These are phyloP conservation scores for Nymphaea thermarum DNA, from an alignment of 164 flowering plant species.

Conservation along the genomic window DNA sequence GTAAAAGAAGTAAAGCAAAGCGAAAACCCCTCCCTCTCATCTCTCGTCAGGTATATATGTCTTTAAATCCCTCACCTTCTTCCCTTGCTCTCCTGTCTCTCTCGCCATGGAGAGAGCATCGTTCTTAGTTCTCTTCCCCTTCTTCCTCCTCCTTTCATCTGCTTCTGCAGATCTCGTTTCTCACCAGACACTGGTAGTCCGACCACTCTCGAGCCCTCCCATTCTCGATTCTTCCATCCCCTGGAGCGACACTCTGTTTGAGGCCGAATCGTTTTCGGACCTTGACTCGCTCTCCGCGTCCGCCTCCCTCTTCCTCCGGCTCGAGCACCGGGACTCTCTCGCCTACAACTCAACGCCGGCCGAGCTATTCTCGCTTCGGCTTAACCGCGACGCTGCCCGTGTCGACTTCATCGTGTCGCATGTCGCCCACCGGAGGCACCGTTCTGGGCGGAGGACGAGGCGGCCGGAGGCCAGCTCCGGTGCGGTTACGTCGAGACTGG, in stretches of 20 bases:
- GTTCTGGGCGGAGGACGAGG: background rate
- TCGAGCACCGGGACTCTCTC: slow-evolving; percentile 43
- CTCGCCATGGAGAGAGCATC: slow-evolving; percentile 1
- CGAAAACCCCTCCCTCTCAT: background rate
- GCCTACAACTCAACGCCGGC: slow-evolving; percentile 29
- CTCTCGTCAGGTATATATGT: background rate
- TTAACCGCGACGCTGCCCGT: slow-evolving; percentile 44
- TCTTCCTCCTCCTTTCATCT: slow-evolving; percentile 6
- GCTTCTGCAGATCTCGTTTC: slow-evolving; percentile 14
- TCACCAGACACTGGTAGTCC: slow-evolving; percentile 26
- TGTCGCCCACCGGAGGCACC: slow-evolving; percentile 2
- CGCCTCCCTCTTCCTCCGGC: slow-evolving; percentile 17
- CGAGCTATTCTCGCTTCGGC: slow-evolving; percentile 45
- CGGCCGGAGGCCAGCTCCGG: background rate
- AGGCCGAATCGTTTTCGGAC: slow-evolving; percentile 6
- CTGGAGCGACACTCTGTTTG: slow-evolving; percentile 21
- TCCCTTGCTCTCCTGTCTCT: background rate
- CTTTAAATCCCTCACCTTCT: background rate
- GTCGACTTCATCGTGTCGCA: slow-evolving; percentile 19
- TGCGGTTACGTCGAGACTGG: background rate
- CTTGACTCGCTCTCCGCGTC: slow-evolving; percentile 1
- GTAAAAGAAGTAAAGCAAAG: background rate
- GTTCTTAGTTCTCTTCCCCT: slow-evolving; percentile 4
- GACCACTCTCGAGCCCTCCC: slow-evolving; percentile 26
- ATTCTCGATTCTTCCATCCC: slow-evolving; percentile 15